Conservation (phyloP, 345 rosid species). For the rapeseed (Brassica napus) region Da-Ae NC_063450.1:42527501-42528000, state of each 20-base stretch:
- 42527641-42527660: background rate
- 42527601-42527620: background rate
- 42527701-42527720: constrained; percentile 82
- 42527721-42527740: constrained; percentile 75
- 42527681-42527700: constrained; percentile 63
- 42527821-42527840: background rate
- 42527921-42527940: constrained; percentile 44
- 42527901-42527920: constrained; percentile 70
- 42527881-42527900: constrained; percentile 62
- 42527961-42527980: background rate
- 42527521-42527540: constrained; percentile 64
- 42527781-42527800: background rate
- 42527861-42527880: constrained; percentile 89
- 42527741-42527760: constrained; percentile 75
- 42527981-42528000: constrained; percentile 2
- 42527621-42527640: background rate
- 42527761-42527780: constrained; percentile 89
- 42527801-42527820: background rate
- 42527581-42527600: constrained; percentile 70
- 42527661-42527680: background rate
- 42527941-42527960: constrained; percentile 37
- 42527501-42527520: constrained; percentile 62
- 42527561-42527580: constrained; percentile 67
- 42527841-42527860: constrained; percentile 28
- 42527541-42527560: constrained; percentile 66